These are phyloP conservation scores for Colletotrichum magnum DNA, from an alignment of 2,329 filamentous ascomycete species.

Conservation along the genomic window DNA sequence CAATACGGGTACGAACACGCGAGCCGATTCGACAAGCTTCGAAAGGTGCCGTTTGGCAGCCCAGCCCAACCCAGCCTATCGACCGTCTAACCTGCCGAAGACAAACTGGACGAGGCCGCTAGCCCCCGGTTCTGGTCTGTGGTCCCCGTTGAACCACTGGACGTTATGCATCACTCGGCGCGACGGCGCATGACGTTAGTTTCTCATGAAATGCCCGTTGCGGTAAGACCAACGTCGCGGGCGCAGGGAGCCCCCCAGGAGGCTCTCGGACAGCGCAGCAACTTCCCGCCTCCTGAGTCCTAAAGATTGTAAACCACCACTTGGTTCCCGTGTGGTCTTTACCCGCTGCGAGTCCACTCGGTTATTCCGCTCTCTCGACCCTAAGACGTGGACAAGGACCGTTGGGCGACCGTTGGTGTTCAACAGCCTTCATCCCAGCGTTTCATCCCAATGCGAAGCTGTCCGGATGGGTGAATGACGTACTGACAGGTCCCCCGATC, in stretches of 20 bases:
- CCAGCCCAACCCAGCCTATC: constrained; percentile 18
- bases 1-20: constrained; percentile 37
- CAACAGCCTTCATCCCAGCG: constrained; percentile 38
- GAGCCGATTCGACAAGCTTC: constrained; percentile 6
- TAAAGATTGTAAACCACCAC: constrained; percentile 4
- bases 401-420: constrained; percentile 16
- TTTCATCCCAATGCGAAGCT: constrained; percentile 34
- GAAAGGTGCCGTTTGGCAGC: constrained; percentile 4
- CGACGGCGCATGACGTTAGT: constrained; percentile 37
- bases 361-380: not conserved
- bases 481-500: constrained; percentile 36
- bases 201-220: constrained; percentile 38
- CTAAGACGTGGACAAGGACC: constrained; percentile 2
- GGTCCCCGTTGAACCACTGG: not conserved
- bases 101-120: constrained; percentile 19
- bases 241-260: constrained; percentile 22
- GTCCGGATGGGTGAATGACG: constrained; percentile 31
- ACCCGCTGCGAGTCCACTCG: too few relatives aligned
- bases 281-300: not conserved
- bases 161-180: constrained; percentile 23
- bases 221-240: constrained; percentile 31
- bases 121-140: not conserved
- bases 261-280: constrained; percentile 28
- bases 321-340: too few relatives aligned
- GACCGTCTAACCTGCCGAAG: not conserved